Percentiles rank a stretch among this genome's conserved stretches.
Evolutionary conservation across 176 grass and related monocot species (phyloP).

Genomic region (Paspalum notatum): DNA sequence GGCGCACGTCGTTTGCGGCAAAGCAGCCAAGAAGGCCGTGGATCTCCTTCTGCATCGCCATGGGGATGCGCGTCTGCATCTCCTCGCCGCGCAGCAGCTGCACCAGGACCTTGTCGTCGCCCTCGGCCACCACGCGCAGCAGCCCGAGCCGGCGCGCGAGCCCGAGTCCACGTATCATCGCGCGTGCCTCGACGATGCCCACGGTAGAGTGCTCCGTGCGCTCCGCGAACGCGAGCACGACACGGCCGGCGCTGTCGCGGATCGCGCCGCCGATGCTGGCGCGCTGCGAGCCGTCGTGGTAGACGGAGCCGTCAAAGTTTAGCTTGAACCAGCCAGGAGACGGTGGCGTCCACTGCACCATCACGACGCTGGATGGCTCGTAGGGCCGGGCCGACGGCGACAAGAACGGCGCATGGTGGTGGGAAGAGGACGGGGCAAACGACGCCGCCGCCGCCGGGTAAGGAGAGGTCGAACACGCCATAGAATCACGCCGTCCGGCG

Average conservation of each 20-base stretch:
- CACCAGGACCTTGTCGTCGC: constrained; percentile 9
- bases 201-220: background rate
- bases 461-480: background rate
- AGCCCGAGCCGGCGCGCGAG: background rate
- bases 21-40: background rate
- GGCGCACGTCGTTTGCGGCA: background rate
- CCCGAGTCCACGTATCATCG: background rate
- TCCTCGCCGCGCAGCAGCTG: background rate
- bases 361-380: background rate
- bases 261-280: background rate
- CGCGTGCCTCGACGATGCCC: background rate
- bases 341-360: background rate
- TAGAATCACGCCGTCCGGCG: background rate
- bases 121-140: background rate
- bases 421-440: background rate
- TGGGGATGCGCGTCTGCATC: constrained; percentile 4
- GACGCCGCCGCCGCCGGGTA: too few species aligned
- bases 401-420: background rate
- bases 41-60: constrained; percentile 2
- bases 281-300: background rate
- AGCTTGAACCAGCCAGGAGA: background rate
- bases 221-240: constrained; percentile 1
- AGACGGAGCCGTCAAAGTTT: background rate
- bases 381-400: background rate
- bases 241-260: background rate